Evolutionary conservation across 129 eudicot genomes (phyloP).

Genomic region (Arctium lappa): DNA sequence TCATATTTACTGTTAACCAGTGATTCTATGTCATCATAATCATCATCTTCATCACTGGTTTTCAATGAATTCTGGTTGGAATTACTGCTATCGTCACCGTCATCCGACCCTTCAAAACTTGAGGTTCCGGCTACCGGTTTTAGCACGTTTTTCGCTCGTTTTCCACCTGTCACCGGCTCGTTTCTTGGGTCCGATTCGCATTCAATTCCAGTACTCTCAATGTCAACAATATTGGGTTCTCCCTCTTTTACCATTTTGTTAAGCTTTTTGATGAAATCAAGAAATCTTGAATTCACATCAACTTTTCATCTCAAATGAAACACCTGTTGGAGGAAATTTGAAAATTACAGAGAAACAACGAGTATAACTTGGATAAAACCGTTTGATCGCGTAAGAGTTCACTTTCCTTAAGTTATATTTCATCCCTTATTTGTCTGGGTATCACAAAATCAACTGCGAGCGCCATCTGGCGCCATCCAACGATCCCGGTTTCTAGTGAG

Average conservation of each 20-base stretch:
- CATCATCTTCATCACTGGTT: constrained; percentile 7
- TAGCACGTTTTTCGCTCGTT: constrained; percentile 23
- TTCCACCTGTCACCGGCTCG: constrained; percentile 14
- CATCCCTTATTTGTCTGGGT: background rate
- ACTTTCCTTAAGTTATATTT: background rate
- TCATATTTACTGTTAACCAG: constrained; percentile 25
- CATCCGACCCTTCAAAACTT: constrained; percentile 24
- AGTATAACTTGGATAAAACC: background rate
- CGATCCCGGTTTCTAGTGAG: no score
- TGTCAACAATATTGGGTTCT: constrained; percentile 26
- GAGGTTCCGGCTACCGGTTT: constrained; percentile 32
- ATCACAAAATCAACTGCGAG: no score
- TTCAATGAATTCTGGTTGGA: background rate
- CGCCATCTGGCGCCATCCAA: no score
- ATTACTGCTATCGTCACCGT: constrained; percentile 12
- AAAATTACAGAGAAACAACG: background rate
- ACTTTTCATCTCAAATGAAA: background rate
- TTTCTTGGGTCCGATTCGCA: constrained; percentile 22
- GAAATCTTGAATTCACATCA: constrained; percentile 1
- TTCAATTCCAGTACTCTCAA: constrained; percentile 37
- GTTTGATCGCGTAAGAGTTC: background rate
- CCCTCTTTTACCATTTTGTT: constrained; percentile 25
- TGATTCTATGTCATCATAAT: constrained; percentile 18
- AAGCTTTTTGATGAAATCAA: constrained; percentile 21
- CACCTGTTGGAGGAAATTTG: background rate